Conservation (phyloP, 1,284 basidiomycete genomes). For the Cryptococcus hybrid region DNA sequence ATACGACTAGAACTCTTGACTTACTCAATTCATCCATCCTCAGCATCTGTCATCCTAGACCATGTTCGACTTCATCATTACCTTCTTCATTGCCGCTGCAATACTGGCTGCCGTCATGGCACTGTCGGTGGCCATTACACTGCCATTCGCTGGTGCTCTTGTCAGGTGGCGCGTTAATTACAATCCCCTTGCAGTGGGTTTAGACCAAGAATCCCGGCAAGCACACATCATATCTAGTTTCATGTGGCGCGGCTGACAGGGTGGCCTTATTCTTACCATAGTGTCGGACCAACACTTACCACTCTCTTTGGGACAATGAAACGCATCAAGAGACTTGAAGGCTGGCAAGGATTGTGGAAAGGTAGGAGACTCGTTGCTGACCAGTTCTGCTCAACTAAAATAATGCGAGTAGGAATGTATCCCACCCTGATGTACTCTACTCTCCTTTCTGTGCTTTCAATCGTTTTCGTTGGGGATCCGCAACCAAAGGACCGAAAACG, state of each 20-base stretch:
- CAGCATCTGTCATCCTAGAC: too few species aligned
- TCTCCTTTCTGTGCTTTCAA: slow-evolving; percentile 36
- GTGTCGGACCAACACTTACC: slow-evolving; percentile 50
- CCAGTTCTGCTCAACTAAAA: neutral
- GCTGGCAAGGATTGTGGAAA: slow-evolving; percentile 77
- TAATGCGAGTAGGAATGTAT: slow-evolving; percentile 54
- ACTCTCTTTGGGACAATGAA: slow-evolving; percentile 59
- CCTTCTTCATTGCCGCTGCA: slow-evolving; percentile 38
- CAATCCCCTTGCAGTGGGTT: slow-evolving; percentile 63
- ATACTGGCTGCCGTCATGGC: slow-evolving; percentile 45
- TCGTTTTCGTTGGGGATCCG: slow-evolving; percentile 37
- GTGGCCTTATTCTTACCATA: slow-evolving; percentile 7
- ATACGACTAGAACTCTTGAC: too few species aligned
- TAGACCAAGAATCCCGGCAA: slow-evolving; percentile 58
- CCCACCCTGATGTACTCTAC: slow-evolving; percentile 69
- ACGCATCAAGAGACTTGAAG: slow-evolving; percentile 76
- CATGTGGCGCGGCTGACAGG: too few species aligned
- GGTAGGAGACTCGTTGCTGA: slow-evolving; percentile 56
- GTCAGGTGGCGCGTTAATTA: slow-evolving; percentile 52
- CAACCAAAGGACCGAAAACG: slow-evolving; percentile 56
- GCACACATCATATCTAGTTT: neutral
- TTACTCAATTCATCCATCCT: too few species aligned
- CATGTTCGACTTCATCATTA: slow-evolving; percentile 43
- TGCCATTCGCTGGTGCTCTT: slow-evolving; percentile 49
- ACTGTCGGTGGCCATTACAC: slow-evolving; percentile 40